These are phyloP conservation scores for Lonicera japonica DNA, from an alignment of 129 eudicot species.

Conservation along the genomic window DNA sequence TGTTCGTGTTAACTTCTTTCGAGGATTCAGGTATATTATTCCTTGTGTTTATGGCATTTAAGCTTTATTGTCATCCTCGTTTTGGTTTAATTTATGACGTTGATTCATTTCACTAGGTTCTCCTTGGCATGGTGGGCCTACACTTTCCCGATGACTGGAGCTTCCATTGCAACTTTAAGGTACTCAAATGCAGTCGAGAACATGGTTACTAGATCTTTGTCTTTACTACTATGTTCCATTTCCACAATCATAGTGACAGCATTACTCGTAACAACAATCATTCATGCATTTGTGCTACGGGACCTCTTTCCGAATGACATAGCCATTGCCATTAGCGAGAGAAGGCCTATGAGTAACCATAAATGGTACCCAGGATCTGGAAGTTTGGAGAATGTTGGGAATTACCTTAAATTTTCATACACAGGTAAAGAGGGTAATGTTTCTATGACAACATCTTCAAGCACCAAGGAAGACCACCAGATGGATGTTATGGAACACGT, in stretches of 20 bases:
- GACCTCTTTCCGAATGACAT: constrained; percentile 87
- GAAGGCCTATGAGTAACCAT: constrained; percentile 29
- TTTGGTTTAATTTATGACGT: not conserved
- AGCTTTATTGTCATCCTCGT: not conserved
- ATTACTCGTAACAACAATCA: constrained; percentile 52
- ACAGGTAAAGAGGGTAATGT: constrained; percentile 37
- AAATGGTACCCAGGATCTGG: constrained; percentile 58
- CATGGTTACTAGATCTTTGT: constrained; percentile 33
- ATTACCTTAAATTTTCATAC: constrained; percentile 43
- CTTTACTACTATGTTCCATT: constrained; percentile 27
- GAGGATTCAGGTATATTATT: constrained; percentile 54
- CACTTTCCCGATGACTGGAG: constrained; percentile 92
- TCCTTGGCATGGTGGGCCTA: constrained; percentile 97
- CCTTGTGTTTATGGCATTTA: not conserved
- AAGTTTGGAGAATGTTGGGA: constrained; percentile 37
- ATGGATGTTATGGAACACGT: not conserved
- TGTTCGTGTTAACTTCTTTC: constrained; percentile 71
- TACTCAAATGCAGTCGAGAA: constrained; percentile 58
- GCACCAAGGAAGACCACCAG: not conserved
- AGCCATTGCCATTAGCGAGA: constrained; percentile 68
- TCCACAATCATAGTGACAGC: constrained; percentile 55
- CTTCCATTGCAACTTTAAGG: constrained; percentile 65
- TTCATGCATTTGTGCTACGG: constrained; percentile 58
- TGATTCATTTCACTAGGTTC: constrained; percentile 22
- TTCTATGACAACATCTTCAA: not conserved